Evolutionary conservation across 179 eudicot species (phyloP), one percentile per base, ranked within the genome.

Genomic region (Patellifolia procumbens): DNA sequence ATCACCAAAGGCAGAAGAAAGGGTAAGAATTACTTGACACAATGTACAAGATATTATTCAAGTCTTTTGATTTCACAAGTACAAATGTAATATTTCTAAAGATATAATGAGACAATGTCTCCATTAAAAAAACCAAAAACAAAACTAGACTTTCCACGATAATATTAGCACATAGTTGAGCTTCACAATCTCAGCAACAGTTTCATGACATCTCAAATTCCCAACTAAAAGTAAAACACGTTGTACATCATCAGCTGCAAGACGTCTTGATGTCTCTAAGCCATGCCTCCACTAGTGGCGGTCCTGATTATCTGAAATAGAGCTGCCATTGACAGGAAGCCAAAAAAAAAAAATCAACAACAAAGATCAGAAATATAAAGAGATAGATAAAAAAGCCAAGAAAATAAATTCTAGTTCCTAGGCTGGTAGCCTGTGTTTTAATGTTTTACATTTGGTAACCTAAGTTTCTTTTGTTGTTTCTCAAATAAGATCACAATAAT

Each of bases 301-400:
- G 97, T 91, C 88, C 98, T 90, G 88, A 93, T 92, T 76, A 91
- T 93, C 91, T 92, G 98, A 83, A 93, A 93, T 48, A 93, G 87
- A 68, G 98, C 98, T 93, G 94, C 24, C 17, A 69, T 26, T 12
- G 53, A 28, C 45, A 63, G 24, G 5, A 11, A 11, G 76, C n/a
- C n/a, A n/a, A n/a, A 46, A 68, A 37, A 65, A 74, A 62, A 43
- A 15, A 26, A 39, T 42, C 37, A 70, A 2, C 3, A n/a, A 60
- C 17, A 42, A 66, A 66, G 1, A 2, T 39, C 3, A 2, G 17
- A 19, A 39, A 16, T 19, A 51, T 35, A 16, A 15, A 2, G 7
- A 48, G 13, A 13, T 26, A 6, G 9, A n/a, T 43, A 31, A 11
- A 0, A 39, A 65, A 31, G 17, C 12, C 7, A 32, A 7, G 7